These are phyloP conservation scores for Ligustrum vulgare DNA, from an alignment of 257 asterid genomes.

Conservation along the genomic window DNA sequence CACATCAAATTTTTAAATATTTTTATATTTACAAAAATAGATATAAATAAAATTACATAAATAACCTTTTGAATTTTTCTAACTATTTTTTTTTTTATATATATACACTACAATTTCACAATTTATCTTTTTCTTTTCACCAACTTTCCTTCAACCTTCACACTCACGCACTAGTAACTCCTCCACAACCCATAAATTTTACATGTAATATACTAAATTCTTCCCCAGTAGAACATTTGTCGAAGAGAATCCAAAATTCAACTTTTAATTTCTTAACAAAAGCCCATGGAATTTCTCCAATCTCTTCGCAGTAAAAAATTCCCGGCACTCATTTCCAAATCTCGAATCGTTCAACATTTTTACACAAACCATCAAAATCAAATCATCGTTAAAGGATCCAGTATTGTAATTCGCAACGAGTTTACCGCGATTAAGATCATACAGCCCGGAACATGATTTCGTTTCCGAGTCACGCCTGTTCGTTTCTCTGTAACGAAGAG, in stretches of 20 bases:
- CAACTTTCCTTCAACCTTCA: slow-evolving; percentile 35
- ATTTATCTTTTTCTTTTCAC: slow-evolving; percentile 37
- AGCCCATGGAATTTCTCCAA: slow-evolving; percentile 60
- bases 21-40: no score
- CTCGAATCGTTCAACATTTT: slow-evolving; percentile 37
- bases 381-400: slow-evolving; percentile 33
- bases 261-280: slow-evolving; percentile 37
- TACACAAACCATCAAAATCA: slow-evolving; percentile 50
- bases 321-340: slow-evolving; percentile 40
- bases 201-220: slow-evolving; percentile 34
- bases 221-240: slow-evolving; percentile 43
- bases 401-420: slow-evolving; percentile 37
- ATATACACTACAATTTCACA: no score
- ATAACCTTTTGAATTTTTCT: no score
- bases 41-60: no score
- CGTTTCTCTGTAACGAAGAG: slow-evolving; percentile 51
- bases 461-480: slow-evolving; percentile 50
- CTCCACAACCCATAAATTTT: slow-evolving; percentile 39
- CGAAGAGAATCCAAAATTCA: slow-evolving; percentile 31
- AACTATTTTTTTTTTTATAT: no score
- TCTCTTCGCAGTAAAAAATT: slow-evolving; percentile 32
- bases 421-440: slow-evolving; percentile 33
- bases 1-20: no score
- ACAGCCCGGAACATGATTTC: slow-evolving; percentile 46
- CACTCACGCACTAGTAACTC: slow-evolving; percentile 62